Evolutionary conservation across 2,329 filamentous ascomycete species (phyloP).

Genomic region (Ophidiomyces ophidiicola): DNA sequence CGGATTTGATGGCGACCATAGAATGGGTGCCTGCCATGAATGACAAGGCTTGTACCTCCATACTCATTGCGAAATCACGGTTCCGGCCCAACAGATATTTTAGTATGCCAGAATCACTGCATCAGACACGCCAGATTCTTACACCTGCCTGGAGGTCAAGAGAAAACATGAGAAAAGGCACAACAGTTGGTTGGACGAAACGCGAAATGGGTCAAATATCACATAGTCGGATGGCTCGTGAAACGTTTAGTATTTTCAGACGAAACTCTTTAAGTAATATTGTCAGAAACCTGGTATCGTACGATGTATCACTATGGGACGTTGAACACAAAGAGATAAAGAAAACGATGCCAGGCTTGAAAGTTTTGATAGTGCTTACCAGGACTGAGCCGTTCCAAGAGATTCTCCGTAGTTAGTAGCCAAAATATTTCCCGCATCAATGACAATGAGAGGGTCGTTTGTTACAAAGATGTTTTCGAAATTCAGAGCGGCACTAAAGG

Average conservation of each 20-base stretch:
- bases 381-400: slow-evolving; percentile 1
- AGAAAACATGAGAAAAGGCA: not conserved
- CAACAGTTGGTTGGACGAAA: slow-evolving; percentile 8
- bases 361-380: slow-evolving; percentile 6
- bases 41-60: not conserved
- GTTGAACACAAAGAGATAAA: slow-evolving; percentile 5
- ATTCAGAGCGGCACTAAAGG: too few relatives aligned
- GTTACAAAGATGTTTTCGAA: too few relatives aligned
- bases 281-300: too few relatives aligned
- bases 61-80: not conserved
- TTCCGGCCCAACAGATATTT: not conserved
- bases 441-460: too few relatives aligned
- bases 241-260: slow-evolving; percentile 4
- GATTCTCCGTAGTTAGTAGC: too few relatives aligned
- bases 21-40: not conserved
- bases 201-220: slow-evolving; percentile 6
- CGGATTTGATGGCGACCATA: not conserved
- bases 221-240: slow-evolving; percentile 9
- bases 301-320: too few relatives aligned
- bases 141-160: not conserved
- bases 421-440: too few relatives aligned
- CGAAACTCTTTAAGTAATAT: too few relatives aligned
- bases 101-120: not conserved
- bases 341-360: slow-evolving; percentile 1
- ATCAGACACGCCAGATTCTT: not conserved